Base-by-base conservation (phyloP, 768 basidiomycete genomes). In the Phallus indusiatus region DNA sequence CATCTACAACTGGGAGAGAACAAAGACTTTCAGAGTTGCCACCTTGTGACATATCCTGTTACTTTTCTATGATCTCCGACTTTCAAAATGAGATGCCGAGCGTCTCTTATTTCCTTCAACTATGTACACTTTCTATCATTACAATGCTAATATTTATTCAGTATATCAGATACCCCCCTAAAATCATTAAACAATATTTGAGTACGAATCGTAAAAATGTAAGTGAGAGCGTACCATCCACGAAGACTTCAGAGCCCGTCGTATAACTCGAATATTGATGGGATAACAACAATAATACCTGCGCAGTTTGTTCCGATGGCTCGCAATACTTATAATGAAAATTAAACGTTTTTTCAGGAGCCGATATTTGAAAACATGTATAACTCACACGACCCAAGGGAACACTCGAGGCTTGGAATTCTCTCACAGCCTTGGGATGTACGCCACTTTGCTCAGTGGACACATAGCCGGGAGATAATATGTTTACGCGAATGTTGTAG, bases 381-480 rank as follows among this genome's bases (percentile, higher is more conserved):
- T 21, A 12, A 57, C 56, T 24, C 20, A 57, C 56, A 3, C 56
- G 46, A 18, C 56, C 56, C 22, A 57, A 36, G 10, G 56, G 56
- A 18, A 57, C 47, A 34, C 56, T 57, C 7, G 56, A 28, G 20
- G 46, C 56, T 22, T 57, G 56, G 24, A 57, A 57, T 17, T 57
- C 24, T 17, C 56, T 47, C 22, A 57, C 56, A 49, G 47, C 56
- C 22, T 48, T 7, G 47, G 56, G 56, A 33, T 57, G 56, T 2
- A 57, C 56, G 17, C 56, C 56, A 21, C 56, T 57, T 34, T 57
- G 56, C 33, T 57, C 56, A 10, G 56, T 57, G 17, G 56, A 16
- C 6, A 57, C 56, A 47, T 57, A 57, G 22, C 56, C 56, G 7
- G 56, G 56, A 3, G 56, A 57, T 35, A 57, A 22, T 20, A 57